Conservation (phyloP, 31 red algal species). For the Odonthalia washingtoniensis region DNA sequence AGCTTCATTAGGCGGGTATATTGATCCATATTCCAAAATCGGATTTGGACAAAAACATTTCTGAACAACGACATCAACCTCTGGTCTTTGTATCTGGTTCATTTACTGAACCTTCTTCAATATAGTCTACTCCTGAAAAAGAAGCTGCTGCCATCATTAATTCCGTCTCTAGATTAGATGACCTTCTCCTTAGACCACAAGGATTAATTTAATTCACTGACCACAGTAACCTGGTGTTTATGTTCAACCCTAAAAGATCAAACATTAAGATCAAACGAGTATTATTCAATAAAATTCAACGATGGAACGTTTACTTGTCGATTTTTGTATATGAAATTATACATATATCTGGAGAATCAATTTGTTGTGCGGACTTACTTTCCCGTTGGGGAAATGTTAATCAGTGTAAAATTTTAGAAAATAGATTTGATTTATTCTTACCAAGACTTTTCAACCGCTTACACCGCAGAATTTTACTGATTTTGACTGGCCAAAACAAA, state of each 20-base stretch:
- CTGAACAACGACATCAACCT: no score
- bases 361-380: neutral
- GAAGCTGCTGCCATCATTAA: slow-evolving; percentile 6
- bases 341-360: neutral
- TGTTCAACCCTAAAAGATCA: slow-evolving; percentile 3
- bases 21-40: no score
- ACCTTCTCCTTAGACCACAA: neutral
- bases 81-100: slow-evolving; percentile 26
- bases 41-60: no score
- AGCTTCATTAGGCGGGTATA: no score
- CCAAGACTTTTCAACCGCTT: no score
- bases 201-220: neutral
- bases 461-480: no score
- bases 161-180: no score
- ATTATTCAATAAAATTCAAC: neutral
- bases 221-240: neutral
- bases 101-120: neutral
- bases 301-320: slow-evolving; percentile 1
- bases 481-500: no score
- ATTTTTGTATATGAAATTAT: neutral
- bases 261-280: neutral
- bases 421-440: no score
- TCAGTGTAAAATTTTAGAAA: no score
- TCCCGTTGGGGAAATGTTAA: neutral
- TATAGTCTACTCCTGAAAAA: slow-evolving; percentile 24